Conservation (phyloP, 2,329 filamentous ascomycete species). For the Stagonosporopsis cucurbitacearum region DNA sequence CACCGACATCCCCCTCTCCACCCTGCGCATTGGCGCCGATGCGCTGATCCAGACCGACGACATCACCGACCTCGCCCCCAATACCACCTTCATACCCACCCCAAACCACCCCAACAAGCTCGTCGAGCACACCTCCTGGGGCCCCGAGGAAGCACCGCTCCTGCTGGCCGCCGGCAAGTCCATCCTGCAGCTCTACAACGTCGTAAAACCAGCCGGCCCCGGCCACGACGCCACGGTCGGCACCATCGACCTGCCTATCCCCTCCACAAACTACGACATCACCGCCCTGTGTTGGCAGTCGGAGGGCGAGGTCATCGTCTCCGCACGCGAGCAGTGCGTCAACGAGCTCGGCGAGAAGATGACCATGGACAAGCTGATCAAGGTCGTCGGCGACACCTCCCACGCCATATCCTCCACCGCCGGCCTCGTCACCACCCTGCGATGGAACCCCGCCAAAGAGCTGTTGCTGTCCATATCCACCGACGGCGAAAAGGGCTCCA, state of each 20-base stretch:
- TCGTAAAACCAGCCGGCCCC: conserved; percentile 27
- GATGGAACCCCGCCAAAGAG: conserved; percentile 45
- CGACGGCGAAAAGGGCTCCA: conserved; percentile 48
- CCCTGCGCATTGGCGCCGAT: conserved; percentile 48
- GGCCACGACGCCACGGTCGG: conserved; percentile 17
- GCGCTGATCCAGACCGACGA: conserved; percentile 48
- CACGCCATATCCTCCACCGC: conserved; percentile 47
- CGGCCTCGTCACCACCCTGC: conserved; percentile 46
- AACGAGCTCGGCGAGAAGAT: conserved; percentile 49
- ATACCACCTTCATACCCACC: conserved; percentile 39
- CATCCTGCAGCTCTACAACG: conserved; percentile 42
- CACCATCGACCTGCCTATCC: conserved; percentile 36
- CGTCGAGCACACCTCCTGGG: conserved; percentile 48
- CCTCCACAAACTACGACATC: conserved; percentile 42
- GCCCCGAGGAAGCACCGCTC: conserved; percentile 36
- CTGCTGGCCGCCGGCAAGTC: conserved; percentile 47
- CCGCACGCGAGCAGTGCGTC: conserved; percentile 42
- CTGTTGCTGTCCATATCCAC: conserved; percentile 48
- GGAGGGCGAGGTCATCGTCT: conserved; percentile 42
- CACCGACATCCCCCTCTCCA: conserved; percentile 48
- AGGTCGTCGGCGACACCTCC: conserved; percentile 38
- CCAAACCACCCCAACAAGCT: conserved; percentile 32
- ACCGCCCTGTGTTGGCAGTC: conserved; percentile 49
- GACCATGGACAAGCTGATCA: conserved; percentile 48
- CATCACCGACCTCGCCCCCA: conserved; percentile 38